Base-by-base conservation (phyloP, 2,329 filamentous ascomycete species). In the Fonsecaea erecta region DNA sequence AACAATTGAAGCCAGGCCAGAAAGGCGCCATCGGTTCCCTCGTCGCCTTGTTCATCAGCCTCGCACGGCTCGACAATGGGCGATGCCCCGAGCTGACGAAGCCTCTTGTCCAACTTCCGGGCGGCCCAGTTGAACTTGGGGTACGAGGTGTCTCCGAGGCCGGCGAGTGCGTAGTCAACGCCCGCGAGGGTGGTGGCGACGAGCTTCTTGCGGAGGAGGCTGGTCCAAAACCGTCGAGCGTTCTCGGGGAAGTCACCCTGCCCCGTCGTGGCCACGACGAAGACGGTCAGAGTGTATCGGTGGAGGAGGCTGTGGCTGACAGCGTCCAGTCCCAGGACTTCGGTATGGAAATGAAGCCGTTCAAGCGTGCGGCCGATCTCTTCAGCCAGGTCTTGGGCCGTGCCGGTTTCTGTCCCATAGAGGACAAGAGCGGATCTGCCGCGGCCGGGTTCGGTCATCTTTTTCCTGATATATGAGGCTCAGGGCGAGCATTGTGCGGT, bases 321-420 rank as follows among this genome's bases (percentile, higher is more conserved):
- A 51, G 84, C 83, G 74, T 97, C 88, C 78, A 98, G 86, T 76
- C 93, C 92, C 63, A 87, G 85, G 26, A 97, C 87, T 58, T 85
- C 84, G 24, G 89, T 91, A 68, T 84, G 78, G 77, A 98, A 97
- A 73, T 88, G 91, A 64, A 97, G 80, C 34, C 94, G 85, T 78
- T 94, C 88, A 37, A 88, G 85, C 69, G 91, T 78, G 46, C 88
- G 84, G 43, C 89, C 91, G 67, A 98, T 81, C 75, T 97, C 92
- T 73, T 92, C 88, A 21, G 95, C 94, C 68, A 94, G 86, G 78
- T 98, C 94, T 77, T 97, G 91, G 61, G 92, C 90, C 74, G 95
- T 97, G 63, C 95, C 95, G 24, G 93, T 98, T 81, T 99, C 95
- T 43, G 94, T 96, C 62, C 92, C 95, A 79, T 97, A 99, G 35